These are phyloP conservation scores for Pluteus cervinus DNA, from an alignment of 768 basidiomycete genomes.

Conservation along the genomic window DNA sequence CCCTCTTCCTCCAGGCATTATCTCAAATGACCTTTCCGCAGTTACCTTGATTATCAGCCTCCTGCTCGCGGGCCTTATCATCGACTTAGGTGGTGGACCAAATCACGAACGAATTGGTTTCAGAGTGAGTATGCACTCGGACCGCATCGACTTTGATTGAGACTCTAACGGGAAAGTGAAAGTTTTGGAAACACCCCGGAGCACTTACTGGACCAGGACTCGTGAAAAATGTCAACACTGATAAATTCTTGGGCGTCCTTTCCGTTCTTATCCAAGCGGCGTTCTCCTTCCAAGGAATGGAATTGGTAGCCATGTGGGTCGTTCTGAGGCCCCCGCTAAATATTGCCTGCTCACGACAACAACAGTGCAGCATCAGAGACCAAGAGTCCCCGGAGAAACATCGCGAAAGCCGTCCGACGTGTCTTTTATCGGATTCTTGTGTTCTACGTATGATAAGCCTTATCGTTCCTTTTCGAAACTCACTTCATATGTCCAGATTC, in stretches of 20 bases:
- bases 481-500: slow-evolving; percentile 33
- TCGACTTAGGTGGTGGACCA: slow-evolving; percentile 78
- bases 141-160: background rate
- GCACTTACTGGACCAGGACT: slow-evolving; percentile 38
- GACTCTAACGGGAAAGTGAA: slow-evolving; percentile 1
- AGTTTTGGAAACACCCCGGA: slow-evolving; percentile 76
- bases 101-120: slow-evolving; percentile 61
- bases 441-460: slow-evolving; percentile 70
- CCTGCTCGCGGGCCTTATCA: slow-evolving; percentile 55
- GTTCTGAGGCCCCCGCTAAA: background rate
- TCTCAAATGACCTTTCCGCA: slow-evolving; percentile 13
- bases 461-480: background rate
- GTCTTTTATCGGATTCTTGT: slow-evolving; percentile 78
- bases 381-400: slow-evolving; percentile 71
- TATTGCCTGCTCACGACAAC: slow-evolving; percentile 4
- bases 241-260: slow-evolving; percentile 40
- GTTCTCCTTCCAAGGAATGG: slow-evolving; percentile 78
- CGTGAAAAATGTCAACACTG: slow-evolving; percentile 34
- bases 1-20: background rate
- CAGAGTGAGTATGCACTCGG: slow-evolving; percentile 31
- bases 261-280: slow-evolving; percentile 46
- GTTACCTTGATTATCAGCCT: slow-evolving; percentile 58
- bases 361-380: slow-evolving; percentile 70
- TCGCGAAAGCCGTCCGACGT: slow-evolving; percentile 66
- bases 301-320: slow-evolving; percentile 61